phyloP scores from a whole-genome alignment of 106 monocot genomes.

The Dendrobium officinale region DNA sequence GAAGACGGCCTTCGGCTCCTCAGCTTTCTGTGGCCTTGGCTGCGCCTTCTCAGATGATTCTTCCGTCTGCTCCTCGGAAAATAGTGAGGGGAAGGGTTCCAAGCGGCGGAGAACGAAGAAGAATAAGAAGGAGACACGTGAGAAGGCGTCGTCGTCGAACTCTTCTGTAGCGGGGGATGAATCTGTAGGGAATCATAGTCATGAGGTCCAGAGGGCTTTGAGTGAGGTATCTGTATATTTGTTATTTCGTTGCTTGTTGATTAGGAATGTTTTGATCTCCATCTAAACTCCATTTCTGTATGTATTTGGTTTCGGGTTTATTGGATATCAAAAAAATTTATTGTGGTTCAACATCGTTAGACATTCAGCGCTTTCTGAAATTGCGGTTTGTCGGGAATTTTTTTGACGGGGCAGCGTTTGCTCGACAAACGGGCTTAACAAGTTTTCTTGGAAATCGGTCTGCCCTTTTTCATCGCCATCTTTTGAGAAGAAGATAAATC shows the following conservation, averaged over 20 bases:
- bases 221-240: not conserved
- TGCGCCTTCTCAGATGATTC: not conserved
- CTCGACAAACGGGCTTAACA: not conserved
- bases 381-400: not conserved
- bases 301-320: not conserved
- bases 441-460: not conserved
- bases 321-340: no score
- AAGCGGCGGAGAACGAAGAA: not conserved
- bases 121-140: not conserved
- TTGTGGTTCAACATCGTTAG: no score
- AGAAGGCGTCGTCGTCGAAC: not conserved
- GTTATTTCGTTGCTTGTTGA: not conserved
- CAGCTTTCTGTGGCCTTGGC: not conserved
- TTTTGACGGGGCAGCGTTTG: not conserved
- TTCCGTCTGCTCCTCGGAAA: not conserved
- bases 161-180: not conserved
- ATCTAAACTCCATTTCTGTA: not conserved
- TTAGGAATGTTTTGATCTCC: not conserved
- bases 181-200: not conserved
- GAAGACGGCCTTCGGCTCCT: not conserved
- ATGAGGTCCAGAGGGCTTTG: not conserved
- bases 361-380: not conserved
- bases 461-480: not conserved
- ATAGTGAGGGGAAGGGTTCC: not conserved
- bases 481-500: conserved; percentile 1